Conservation (phyloP, 345 rosid species). For the Boechera retrofracta region DNA sequence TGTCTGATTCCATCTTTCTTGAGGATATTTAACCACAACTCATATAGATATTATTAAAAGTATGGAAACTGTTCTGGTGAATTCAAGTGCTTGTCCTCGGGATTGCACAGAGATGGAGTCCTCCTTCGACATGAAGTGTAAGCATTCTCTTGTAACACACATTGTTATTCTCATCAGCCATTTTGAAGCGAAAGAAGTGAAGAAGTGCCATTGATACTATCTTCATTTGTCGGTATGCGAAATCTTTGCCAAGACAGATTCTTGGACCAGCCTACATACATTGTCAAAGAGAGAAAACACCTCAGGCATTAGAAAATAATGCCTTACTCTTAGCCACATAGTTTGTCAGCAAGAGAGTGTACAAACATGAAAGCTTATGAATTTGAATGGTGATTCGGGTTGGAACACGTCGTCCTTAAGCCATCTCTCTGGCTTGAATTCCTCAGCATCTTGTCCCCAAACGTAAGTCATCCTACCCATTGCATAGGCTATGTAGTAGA, state of each 20-base stretch:
- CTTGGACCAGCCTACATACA: slow-evolving; percentile 81
- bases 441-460: slow-evolving; percentile 84
- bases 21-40: neutral
- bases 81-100: slow-evolving; percentile 45
- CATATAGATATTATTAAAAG: too few species aligned
- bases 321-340: neutral
- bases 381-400: slow-evolving; percentile 75
- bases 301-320: slow-evolving; percentile 13
- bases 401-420: slow-evolving; percentile 63
- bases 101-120: slow-evolving; percentile 56
- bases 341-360: slow-evolving; percentile 3
- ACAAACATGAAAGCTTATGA: slow-evolving; percentile 63
- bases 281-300: neutral
- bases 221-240: slow-evolving; percentile 82
- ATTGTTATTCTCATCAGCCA: slow-evolving; percentile 51
- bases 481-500: slow-evolving; percentile 64
- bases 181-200: slow-evolving; percentile 60
- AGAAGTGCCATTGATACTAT: slow-evolving; percentile 64
- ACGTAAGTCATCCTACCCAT: slow-evolving; percentile 81
- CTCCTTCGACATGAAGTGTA: slow-evolving; percentile 67
- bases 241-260: slow-evolving; percentile 74
- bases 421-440: slow-evolving; percentile 82
- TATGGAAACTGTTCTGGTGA: neutral
- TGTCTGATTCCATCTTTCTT: neutral
- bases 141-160: slow-evolving; percentile 64